These are phyloP conservation scores for Caryopteris hybrid DNA, from an alignment of 305 asterid species.

Conservation along the genomic window DNA sequence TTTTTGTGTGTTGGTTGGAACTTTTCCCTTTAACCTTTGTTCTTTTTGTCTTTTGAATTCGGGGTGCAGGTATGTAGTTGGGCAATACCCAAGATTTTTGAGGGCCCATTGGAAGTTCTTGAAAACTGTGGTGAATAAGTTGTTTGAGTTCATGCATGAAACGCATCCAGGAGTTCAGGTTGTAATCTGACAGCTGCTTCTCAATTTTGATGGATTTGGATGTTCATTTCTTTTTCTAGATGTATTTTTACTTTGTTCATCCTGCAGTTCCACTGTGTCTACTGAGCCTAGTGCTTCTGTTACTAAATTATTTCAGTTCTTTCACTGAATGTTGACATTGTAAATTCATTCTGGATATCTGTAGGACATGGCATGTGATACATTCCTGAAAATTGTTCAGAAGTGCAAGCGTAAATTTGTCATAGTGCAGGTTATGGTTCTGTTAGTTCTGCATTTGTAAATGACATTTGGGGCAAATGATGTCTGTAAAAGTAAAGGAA, in stretches of 20 bases:
- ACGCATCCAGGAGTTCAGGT: conserved; percentile 99
- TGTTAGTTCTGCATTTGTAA: conserved; percentile 8
- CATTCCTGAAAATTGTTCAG: conserved; percentile 89
- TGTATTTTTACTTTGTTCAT: background rate
- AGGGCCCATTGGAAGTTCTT: conserved; percentile 99
- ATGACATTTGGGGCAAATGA: conserved; percentile 12
- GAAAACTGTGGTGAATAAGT: conserved; percentile 97
- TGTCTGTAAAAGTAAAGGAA: conserved; percentile 4
- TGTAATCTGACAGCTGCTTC: conserved; percentile 8
- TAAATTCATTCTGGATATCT: conserved; percentile 15
- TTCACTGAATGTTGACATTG: conserved; percentile 7
- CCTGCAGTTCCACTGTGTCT: background rate
- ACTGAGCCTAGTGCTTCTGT: background rate
- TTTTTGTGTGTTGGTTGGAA: conserved; percentile 8
- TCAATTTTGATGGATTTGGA: conserved; percentile 9
- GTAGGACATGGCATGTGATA: conserved; percentile 98
- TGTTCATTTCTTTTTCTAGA: conserved; percentile 11
- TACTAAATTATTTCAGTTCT: background rate
- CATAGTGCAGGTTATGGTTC: conserved; percentile 51
- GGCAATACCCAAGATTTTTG: conserved; percentile 96
- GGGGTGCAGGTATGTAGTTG: conserved; percentile 96
- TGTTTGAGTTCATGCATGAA: conserved; percentile 99
- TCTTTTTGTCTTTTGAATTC: background rate
- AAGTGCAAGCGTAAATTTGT: conserved; percentile 92
- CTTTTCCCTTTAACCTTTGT: background rate